Base-by-base conservation (phyloP, 805 yeast species). In the Saccharomycopsis microspora region DNA sequence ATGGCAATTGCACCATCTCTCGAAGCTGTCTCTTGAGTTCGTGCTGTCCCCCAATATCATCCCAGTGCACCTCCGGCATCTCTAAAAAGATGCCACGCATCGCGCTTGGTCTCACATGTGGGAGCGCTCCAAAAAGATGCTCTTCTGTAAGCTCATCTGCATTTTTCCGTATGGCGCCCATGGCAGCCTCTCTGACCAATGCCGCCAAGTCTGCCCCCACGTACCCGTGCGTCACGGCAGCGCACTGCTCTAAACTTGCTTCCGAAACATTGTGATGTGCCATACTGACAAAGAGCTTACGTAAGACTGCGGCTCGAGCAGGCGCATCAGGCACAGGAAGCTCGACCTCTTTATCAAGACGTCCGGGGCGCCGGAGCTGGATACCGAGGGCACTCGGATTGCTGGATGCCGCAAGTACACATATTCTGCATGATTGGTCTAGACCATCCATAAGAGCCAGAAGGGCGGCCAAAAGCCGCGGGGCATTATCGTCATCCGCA, bases 121-220 rank as follows among this genome's bases (percentile, higher is more conserved):
- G 64, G 60, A 88, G 64, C 0, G 97, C 89, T 28, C 62, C 64
- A 43, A 79, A 79, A n/a, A 90, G 69, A 57, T 90, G 95, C 1
- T 64, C 58, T 3, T 86, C 76, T 47, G 66, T 72, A 53, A 82
- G 65, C 1, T 69, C 41, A n/a, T 57, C 58, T 5, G 82, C 55
- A 0, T 81, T 82, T 45, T 85, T 66, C 45, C 80, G 76, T 11
- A 93, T 84, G 1, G 95, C 81, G 52, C 74, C 76, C 83, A 89
- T 77, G 0, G 87, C 96, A 5, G 94, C 76, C 59, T 93, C 98
- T 44, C 97, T 70, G 52, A 89, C 79, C 28, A 93, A 68, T 0
- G 97, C 95, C 3, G 84, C 78, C 43, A 93, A 64, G 65, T 93
- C 99, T 0, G 97, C 96, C 42, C 99, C 99, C 1, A 93, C 98